Evolutionary conservation across 225 moss, liverwort and hornwort genomes (phyloP), one percentile per base, ranked within the genome.

Genomic region (Polytrichum commune): DNA sequence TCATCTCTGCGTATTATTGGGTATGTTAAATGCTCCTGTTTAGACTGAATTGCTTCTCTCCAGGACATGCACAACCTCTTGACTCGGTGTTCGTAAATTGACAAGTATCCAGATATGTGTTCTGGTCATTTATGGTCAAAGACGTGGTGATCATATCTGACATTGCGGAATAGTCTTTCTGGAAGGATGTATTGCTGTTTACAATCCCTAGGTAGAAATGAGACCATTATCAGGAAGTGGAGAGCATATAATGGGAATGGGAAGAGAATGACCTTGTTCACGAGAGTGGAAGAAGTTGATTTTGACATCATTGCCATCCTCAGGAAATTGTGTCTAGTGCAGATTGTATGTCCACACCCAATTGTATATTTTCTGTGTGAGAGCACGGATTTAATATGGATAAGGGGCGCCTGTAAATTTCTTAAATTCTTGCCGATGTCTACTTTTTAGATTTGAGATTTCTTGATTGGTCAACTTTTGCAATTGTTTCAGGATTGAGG

Each of bases 1-100:
- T 72, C 82, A 75, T 74, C 80, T 74, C 58, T 61, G 38, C 77
- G 77, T 27, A 64, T 75, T 27, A 75, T 80, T 53, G 70, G 77
- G 77, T 86, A 53, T n/a, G 80, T 66, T 60, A 18, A 28, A 35
- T 30, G 30, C 22, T 55, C 33, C 67, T 58, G 67, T 46, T 54
- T 23, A 28, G 19, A 27, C 63, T 24, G 54, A 5, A 64, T 69
- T 68, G 55, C 65, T 74, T 60, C 18, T 24, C 32, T 63, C 30
- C 63, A 9, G 33, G 22, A 70, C 22, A 38, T 28, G 19, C 38
- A 20, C 26, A 8, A 28, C 70, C 3, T 19, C 4, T 7, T 35
- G 53, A 63, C 63, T 33, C 68, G 29, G 19, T 67, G 58, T 64
- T 71, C 27, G 29, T 38, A 58, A 26, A 55, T 63, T 58, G 29